Evolutionary conservation across 495 filamentous ascomycete genomes (phyloP).

Genomic region (Podospora pseudopauciseta): DNA sequence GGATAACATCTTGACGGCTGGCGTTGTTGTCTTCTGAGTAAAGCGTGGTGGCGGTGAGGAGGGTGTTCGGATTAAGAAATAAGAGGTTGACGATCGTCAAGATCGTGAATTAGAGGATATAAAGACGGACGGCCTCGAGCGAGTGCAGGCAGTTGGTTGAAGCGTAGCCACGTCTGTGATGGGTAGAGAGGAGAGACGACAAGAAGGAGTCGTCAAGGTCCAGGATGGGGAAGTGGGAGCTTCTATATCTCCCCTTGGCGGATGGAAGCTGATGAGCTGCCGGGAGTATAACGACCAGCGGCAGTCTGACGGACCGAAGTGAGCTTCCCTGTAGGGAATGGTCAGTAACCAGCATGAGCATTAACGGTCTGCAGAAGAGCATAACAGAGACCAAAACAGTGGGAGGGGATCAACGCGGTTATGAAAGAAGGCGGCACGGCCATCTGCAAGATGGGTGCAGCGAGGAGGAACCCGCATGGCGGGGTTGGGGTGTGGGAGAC

Average conservation of each 20-base stretch:
- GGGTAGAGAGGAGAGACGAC: slow-evolving; percentile 33
- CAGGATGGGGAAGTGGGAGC: slow-evolving; percentile 32
- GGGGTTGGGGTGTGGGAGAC: slow-evolving; percentile 35
- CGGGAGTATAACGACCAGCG: slow-evolving; percentile 34
- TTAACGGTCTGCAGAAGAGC: slow-evolving; percentile 41
- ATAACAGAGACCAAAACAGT: slow-evolving; percentile 43
- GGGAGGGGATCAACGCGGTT: slow-evolving; percentile 42
- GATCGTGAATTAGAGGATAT: slow-evolving; percentile 29
- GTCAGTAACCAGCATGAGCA: slow-evolving; percentile 43
- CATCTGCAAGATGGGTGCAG: slow-evolving; percentile 37
- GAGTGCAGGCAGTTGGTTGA: slow-evolving; percentile 50
- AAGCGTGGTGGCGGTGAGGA: slow-evolving; percentile 9
- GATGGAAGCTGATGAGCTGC: slow-evolving; percentile 30
- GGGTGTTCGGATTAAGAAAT: slow-evolving; percentile 25
- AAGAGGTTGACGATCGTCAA: slow-evolving; percentile 32
- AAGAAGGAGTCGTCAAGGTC: slow-evolving; percentile 38
- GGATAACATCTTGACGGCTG: slow-evolving; percentile 49
- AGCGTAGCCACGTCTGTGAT: slow-evolving; percentile 41
- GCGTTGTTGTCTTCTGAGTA: background rate
- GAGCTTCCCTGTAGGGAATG: slow-evolving; percentile 40
- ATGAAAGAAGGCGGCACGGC: slow-evolving; percentile 36
- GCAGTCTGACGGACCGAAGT: slow-evolving; percentile 46
- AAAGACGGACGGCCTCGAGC: slow-evolving; percentile 42
- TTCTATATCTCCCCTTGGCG: slow-evolving; percentile 44
- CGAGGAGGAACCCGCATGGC: slow-evolving; percentile 34